Conservation (phyloP, 768 basidiomycete species). For the Pleurotus giganteus region DNA sequence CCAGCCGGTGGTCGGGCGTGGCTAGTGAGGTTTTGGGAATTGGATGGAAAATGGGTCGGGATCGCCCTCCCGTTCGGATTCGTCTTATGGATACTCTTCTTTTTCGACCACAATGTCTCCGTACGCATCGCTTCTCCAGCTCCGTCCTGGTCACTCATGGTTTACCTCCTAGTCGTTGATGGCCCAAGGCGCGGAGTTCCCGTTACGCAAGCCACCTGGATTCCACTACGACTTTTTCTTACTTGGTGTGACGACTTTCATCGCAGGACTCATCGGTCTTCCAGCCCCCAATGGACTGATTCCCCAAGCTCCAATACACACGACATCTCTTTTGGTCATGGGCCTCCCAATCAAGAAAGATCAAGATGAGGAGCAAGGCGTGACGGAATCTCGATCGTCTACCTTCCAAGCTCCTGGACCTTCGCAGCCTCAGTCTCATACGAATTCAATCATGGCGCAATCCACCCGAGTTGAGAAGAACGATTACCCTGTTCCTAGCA, state of each 20-base stretch:
- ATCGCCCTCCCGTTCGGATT: slow-evolving; percentile 89
- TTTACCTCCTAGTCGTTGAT: slow-evolving; percentile 71
- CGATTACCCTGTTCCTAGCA: slow-evolving; percentile 17
- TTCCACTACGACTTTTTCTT: slow-evolving; percentile 91
- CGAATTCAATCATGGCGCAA: background rate
- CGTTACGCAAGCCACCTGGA: slow-evolving; percentile 85
- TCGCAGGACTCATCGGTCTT: slow-evolving; percentile 81
- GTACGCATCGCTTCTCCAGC: slow-evolving; percentile 38
- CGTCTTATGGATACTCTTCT: slow-evolving; percentile 87
- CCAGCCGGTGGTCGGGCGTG: slow-evolving; percentile 73
- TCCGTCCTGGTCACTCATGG: slow-evolving; percentile 7
- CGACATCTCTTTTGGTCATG: slow-evolving; percentile 74
- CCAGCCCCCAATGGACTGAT: slow-evolving; percentile 87
- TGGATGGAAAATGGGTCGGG: slow-evolving; percentile 86
- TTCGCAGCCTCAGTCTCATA: slow-evolving; percentile 3
- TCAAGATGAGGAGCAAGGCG: slow-evolving; percentile 33
- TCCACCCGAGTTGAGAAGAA: slow-evolving; percentile 22
- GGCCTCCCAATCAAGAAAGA: slow-evolving; percentile 38
- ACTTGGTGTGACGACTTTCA: slow-evolving; percentile 85
- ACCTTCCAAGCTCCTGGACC: background rate
- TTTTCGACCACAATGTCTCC: slow-evolving; percentile 94
- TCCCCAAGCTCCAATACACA: slow-evolving; percentile 92
- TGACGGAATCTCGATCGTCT: background rate
- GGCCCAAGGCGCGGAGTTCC: slow-evolving; percentile 87
- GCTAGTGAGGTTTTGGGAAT: slow-evolving; percentile 87